phyloP scores from a whole-genome alignment of 768 basidiomycete genomes.

The Boletellus emodensis region DNA sequence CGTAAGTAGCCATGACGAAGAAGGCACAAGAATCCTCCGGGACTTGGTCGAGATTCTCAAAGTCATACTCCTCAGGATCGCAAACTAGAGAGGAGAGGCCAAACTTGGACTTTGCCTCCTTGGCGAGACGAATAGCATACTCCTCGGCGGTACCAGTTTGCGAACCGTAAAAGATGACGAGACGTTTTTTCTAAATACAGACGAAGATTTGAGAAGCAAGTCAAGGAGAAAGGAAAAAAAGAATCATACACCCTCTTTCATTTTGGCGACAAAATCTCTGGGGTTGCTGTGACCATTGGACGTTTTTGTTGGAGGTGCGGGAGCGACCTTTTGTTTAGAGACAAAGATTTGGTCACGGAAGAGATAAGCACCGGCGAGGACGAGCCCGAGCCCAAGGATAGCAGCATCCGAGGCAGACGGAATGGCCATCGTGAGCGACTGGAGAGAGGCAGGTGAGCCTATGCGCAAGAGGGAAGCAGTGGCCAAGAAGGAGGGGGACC shows the following conservation, averaged over 20 bases:
- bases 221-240: slow-evolving; percentile 1
- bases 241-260: slow-evolving; percentile 80
- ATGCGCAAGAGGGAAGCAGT: not conserved
- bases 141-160: slow-evolving; percentile 99
- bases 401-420: slow-evolving; percentile 67
- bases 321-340: slow-evolving; percentile 56
- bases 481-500: not conserved
- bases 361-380: slow-evolving; percentile 74
- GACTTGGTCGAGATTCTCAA: slow-evolving; percentile 89
- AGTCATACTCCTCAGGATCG: slow-evolving; percentile 98
- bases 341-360: slow-evolving; percentile 79
- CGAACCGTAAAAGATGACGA: slow-evolving; percentile 97
- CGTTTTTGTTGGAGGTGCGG: slow-evolving; percentile 40
- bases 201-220: slow-evolving; percentile 4
- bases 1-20: slow-evolving; percentile 98
- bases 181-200: slow-evolving; percentile 78
- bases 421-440: slow-evolving; percentile 46
- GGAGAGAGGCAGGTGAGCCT: not conserved
- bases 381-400: slow-evolving; percentile 69
- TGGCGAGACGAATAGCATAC: slow-evolving; percentile 94
- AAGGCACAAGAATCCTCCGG: slow-evolving; percentile 85
- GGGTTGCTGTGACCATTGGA: slow-evolving; percentile 78
- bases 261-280: slow-evolving; percentile 91
- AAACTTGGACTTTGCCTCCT: slow-evolving; percentile 96
- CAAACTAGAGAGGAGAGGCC: slow-evolving; percentile 94